Evolutionary conservation across 73 alveolate genomes (phyloP), one percentile per base, ranked within the genome.

Genomic region (Paramecium primaurelia): DNA sequence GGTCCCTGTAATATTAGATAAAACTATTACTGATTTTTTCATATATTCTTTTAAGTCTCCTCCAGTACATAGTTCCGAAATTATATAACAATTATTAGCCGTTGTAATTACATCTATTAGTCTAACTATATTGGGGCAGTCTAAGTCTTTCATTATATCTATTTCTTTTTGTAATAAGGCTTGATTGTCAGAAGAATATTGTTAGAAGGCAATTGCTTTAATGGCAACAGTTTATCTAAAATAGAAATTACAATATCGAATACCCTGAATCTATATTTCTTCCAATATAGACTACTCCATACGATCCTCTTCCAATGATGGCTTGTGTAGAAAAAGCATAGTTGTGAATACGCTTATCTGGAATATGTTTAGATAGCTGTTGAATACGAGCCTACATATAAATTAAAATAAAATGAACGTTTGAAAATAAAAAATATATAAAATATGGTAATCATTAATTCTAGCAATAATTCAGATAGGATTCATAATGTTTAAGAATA

Each of bases 1-100:
- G 91, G 58, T 45, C 91, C 91, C 88, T 75, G 37, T 6, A 75
- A 59, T 64, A 87, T 64, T 40, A 54, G 4, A 54, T 54, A 6
- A 28, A 68, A 60, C 58, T 28, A 75, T 58, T 36, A 77, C 88
- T 40, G 71, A 32, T 44, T 88, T 68, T 73, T 89, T 89, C 94
- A 89, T 89, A 59, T 37, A 89, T 40, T 89, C 94, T 40, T 44
- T 83, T 14, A 93, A 40, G 60, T 93, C 94, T 18, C 94, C 94
- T 49, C 94, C 96, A 73, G 83, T 64, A 10, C 96, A 93, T 3
- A 88, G 92, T 87, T 93, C 96, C 9, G 91, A 68, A 37, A 93
- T 88, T 18, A 93, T 88, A 59, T 86, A 93, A 32, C 90, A 64
- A 93, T 88, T 88, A 59, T 88, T 77, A 34, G 92, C 34, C 25